phyloP scores from a whole-genome alignment of 192 early-diverging fungal genomes.

The Pilobolus umbonatus region DNA sequence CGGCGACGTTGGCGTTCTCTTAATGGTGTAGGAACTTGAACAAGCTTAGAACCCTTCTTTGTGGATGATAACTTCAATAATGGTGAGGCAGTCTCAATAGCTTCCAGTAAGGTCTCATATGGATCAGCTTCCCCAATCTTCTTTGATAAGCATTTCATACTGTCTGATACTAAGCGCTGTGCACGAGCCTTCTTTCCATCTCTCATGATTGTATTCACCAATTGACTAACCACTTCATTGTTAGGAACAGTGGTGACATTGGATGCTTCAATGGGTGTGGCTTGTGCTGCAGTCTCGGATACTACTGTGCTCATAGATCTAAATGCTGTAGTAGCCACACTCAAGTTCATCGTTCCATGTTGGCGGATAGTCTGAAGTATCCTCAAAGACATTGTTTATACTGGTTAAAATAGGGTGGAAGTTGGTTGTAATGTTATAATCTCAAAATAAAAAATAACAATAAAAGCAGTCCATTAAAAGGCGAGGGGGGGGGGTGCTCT shows the following conservation, averaged over 20 bases:
- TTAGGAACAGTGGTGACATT: conserved; percentile 16
- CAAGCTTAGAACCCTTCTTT: conserved; percentile 77
- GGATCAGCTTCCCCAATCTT: conserved; percentile 53
- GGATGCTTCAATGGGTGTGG: not conserved
- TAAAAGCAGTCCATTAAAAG: too few species aligned
- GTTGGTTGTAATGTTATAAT: too few species aligned
- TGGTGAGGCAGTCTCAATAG: conserved; percentile 70
- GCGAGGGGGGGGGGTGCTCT: too few species aligned
- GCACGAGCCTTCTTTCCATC: conserved; percentile 87
- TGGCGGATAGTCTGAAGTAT: conserved; percentile 11
- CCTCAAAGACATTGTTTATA: conserved; percentile 1
- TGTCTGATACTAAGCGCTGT: conserved; percentile 58
- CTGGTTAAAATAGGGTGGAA: too few species aligned
- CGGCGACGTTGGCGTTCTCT: conserved; percentile 70
- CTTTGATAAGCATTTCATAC: conserved; percentile 61
- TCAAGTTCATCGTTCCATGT: not conserved
- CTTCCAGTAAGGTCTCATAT: conserved; percentile 57
- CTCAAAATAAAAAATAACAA: too few species aligned
- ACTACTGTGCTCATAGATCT: conserved; percentile 7
- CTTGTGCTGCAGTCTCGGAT: not conserved
- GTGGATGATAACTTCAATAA: conserved; percentile 65
- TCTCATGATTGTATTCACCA: conserved; percentile 90
- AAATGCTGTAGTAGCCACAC: not conserved
- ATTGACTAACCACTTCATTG: conserved; percentile 67
- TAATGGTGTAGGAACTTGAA: conserved; percentile 75